Evolutionary conservation across 768 basidiomycete species (phyloP).

Genomic region (Podaxis rugospora): DNA sequence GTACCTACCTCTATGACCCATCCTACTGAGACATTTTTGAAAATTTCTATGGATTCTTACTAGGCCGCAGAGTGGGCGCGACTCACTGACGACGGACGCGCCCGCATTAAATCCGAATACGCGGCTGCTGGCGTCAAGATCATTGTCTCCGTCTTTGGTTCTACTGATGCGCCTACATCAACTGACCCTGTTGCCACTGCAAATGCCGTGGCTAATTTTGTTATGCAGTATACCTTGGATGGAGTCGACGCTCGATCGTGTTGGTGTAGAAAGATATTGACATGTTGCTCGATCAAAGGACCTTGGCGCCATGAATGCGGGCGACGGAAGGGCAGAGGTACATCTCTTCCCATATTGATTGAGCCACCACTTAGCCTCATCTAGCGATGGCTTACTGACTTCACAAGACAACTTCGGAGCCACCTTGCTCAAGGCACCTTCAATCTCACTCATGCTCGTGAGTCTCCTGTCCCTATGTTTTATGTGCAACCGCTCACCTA

Average conservation of each 20-base stretch:
- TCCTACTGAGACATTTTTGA: background rate
- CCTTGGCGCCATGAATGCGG: conserved; percentile 53
- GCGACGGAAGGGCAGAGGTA: conserved; percentile 49
- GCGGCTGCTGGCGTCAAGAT: conserved; percentile 55
- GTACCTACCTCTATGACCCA: background rate
- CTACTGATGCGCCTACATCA: conserved; percentile 53
- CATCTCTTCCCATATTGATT: background rate
- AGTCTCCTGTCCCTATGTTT: conserved; percentile 16
- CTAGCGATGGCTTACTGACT: conserved; percentile 47
- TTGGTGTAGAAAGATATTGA: background rate
- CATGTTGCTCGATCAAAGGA: conserved; percentile 33
- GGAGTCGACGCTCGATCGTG: conserved; percentile 49
- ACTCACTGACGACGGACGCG: conserved; percentile 39
- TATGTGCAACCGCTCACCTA: background rate
- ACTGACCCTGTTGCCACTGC: conserved; percentile 58
- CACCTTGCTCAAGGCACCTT: conserved; percentile 45
- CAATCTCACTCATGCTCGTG: conserved; percentile 55
- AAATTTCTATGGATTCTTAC: background rate
- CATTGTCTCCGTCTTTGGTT: conserved; percentile 58
- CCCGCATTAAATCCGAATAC: conserved; percentile 48
- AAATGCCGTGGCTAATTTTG: conserved; percentile 60
- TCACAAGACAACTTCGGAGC: conserved; percentile 46
- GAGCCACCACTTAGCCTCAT: background rate
- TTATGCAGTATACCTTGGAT: conserved; percentile 55
- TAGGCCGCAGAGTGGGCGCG: conserved; percentile 49